Percentiles rank a stretch among this genome's conserved stretches.
phyloP scores from a whole-genome alignment of 2,329 filamentous ascomycete genomes.

The Endothia cerciana region DNA sequence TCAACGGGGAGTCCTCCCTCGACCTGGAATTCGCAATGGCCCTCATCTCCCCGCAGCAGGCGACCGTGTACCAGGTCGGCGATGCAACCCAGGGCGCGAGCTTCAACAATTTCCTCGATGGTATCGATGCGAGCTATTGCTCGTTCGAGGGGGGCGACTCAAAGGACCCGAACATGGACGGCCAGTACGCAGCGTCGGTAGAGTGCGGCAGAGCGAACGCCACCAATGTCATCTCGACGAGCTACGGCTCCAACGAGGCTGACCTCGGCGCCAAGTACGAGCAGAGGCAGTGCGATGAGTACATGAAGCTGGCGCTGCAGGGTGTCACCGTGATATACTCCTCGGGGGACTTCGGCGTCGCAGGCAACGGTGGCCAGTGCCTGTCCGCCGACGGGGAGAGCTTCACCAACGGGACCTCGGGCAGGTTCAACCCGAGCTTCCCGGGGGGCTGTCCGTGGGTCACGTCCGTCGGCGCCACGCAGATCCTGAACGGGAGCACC shows the following conservation, averaged over 20 bases:
- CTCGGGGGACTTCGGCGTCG: constrained; percentile 54
- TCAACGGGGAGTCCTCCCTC: constrained; percentile 44
- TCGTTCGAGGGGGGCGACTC: constrained; percentile 47
- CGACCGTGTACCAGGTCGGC: constrained; percentile 53
- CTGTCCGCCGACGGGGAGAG: constrained; percentile 38
- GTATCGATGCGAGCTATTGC: constrained; percentile 51
- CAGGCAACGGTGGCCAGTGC: constrained; percentile 43
- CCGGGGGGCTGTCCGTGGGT: constrained; percentile 53
- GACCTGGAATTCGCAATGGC: constrained; percentile 49
- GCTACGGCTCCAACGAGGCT: constrained; percentile 58
- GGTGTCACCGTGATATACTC: constrained; percentile 56
- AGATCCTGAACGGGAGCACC: constrained; percentile 43
- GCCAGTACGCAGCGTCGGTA: constrained; percentile 42
- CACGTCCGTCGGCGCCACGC: constrained; percentile 56
- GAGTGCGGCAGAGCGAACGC: constrained; percentile 49
- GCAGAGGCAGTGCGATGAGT: constrained; percentile 57
- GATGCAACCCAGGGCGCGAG: constrained; percentile 36
- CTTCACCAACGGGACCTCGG: constrained; percentile 38
- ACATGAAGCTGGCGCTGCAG: constrained; percentile 59
- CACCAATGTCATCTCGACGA: constrained; percentile 59
- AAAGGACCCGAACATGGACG: constrained; percentile 42
- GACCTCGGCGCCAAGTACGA: constrained; percentile 53
- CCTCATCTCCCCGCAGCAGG: constrained; percentile 54
- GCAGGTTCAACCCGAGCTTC: constrained; percentile 52
- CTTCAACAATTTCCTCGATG: constrained; percentile 40